Evolutionary conservation across 2,329 filamentous ascomycete species (phyloP), one percentile per base, ranked within the genome.

Genomic region (Fusarium sp.): DNA sequence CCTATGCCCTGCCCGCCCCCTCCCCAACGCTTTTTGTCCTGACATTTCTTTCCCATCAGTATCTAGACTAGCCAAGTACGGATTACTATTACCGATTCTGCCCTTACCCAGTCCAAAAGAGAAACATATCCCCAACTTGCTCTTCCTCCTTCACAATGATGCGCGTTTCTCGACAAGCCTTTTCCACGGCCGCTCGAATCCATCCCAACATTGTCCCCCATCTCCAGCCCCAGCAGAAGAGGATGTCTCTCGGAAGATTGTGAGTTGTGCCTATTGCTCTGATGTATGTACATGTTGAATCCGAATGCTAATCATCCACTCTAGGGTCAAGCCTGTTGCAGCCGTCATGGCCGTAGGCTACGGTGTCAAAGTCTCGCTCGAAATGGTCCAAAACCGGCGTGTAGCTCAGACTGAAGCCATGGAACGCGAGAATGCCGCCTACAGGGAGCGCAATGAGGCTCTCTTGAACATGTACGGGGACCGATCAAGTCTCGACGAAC

Each of bases 391-490:
- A 52, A 61, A 68, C 49, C 71, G 69, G 27, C 72, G 69, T 23
- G 55, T 65, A 19, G 68, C 70, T 41, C 71, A 67, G 42, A 67
- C 72, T 42, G 67, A 73, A 50, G 66, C 68, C 50, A 70, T 62
- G 15, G 75, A 79, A 53, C 71, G 71, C 50, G 65, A 75, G 38
- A 73, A 74, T 33, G 68, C 66, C n/a, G 73, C 75, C 47, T 71
- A 70, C 47, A 73, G 72, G 57, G 71, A 71, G 35, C 72, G 72
- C 43, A 76, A 80, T 55, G 74, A 77, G 17, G 72, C 79, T 51
- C 71, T 84, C 59, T 73, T 82, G 71, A 77, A 82, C 32, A 77
- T 81, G 53, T 84, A 83, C 55, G 80, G 81, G 42, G 80, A 81
- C 57, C 76, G 80, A 13, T 78, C 78, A 25, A 82, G 77, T 59